Base-by-base conservation (phyloP, 768 basidiomycete genomes). In the Cystobasidium ongulense region DNA sequence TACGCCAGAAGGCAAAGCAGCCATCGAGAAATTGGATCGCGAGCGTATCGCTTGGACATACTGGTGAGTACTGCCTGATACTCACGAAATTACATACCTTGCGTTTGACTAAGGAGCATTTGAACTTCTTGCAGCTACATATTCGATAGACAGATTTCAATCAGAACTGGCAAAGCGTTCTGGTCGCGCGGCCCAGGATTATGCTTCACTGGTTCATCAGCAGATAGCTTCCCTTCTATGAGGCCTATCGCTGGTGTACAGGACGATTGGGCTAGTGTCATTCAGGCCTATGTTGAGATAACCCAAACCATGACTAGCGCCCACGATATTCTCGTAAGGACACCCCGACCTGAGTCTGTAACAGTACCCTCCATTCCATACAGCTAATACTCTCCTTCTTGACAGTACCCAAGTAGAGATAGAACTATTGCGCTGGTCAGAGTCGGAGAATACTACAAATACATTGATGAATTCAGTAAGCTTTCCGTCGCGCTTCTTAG, bases 91-190 rank as follows among this genome's bases (percentile, higher is more conserved):
- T 17, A 7, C 21, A 8, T 63, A 23, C 46, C 23, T 65, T 8
- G 21, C 10, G 50, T 36, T 15, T 5, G 31, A 31, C 27, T 17
- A 41, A n/a, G 21, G 13, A 8, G 27, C 23, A 21, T 67, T 39
- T 75, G 70, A 7, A 59, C 21, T 54, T 54, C 52, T 8, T 39
- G 33, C 33, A 59, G 57, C 75, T 77, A 77, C 52, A 57, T 77
- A 1, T 77, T 77, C 63, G 74, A 73, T 50, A 53, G 72, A 0
- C 77, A 78, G 35, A 76, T 76, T 50, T 75, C 74, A 1, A 74
- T 78, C 21, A 64, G 76, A 1, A 74, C 76, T 10, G 77, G 77
- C 31, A 76, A 76, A 23, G 77, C 77, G 7, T 78, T 78, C 73
- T 78, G 77, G 76, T 65, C 61, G 17, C 72, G 76, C 4, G 76